phyloP scores from a whole-genome alignment of 2,329 filamentous ascomycete genomes.

The Epichloe elymi region DNA sequence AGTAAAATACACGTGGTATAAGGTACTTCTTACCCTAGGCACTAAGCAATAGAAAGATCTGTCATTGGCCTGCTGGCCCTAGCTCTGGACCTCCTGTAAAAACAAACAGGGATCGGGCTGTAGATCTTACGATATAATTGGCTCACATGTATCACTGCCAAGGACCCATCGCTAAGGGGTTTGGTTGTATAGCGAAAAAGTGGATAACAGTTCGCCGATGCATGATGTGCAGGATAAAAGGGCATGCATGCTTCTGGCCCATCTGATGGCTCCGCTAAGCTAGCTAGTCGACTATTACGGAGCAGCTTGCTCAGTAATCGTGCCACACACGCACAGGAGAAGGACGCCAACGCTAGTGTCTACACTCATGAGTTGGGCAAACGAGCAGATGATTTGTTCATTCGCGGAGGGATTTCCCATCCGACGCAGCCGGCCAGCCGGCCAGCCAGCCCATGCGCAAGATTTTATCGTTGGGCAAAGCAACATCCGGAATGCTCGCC shows the following conservation, averaged over 20 bases:
- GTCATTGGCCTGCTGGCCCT: too few relatives aligned
- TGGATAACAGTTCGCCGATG: slow-evolving; percentile 1
- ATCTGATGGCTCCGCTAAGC: not conserved
- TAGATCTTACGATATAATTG: too few relatives aligned
- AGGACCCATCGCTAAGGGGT: not conserved
- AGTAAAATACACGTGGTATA: too few relatives aligned
- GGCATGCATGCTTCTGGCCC: not conserved
- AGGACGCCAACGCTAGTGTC: not conserved
- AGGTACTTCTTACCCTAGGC: too few relatives aligned
- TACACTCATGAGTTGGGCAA: not conserved
- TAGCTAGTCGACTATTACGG: not conserved
- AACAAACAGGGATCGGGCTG: too few relatives aligned
- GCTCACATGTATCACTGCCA: too few relatives aligned
- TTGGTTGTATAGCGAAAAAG: not conserved
- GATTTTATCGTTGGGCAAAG: slow-evolving; percentile 13
- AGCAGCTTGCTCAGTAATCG: not conserved
- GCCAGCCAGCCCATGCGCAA: slow-evolving; percentile 3
- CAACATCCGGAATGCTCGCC: slow-evolving; percentile 18
- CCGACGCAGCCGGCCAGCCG: slow-evolving; percentile 6
- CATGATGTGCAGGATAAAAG: not conserved
- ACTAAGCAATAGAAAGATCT: too few relatives aligned
- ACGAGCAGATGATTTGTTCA: not conserved
- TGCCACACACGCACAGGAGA: not conserved
- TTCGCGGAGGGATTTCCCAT: not conserved
- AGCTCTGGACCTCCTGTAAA: too few relatives aligned